phyloP scores from a whole-genome alignment of 139 green algal genomes.

The Ettlia oleoabundans region DNA sequence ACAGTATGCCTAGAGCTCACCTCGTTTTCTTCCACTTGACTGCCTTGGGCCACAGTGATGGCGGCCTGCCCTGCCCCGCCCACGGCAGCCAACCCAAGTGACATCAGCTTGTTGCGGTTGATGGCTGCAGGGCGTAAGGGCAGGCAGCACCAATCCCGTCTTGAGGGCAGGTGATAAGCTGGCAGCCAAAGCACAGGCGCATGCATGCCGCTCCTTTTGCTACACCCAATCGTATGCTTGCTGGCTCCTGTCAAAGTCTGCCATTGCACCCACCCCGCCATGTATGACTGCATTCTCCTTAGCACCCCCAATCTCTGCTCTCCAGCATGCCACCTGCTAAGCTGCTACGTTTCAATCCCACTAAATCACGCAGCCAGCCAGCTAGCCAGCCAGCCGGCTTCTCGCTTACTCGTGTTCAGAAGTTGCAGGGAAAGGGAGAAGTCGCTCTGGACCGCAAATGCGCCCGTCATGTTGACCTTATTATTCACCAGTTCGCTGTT shows the following conservation, averaged over 20 bases:
- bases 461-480: not conserved
- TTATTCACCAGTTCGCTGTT: not conserved
- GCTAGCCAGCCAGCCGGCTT: not conserved
- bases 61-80: not conserved
- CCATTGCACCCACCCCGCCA: no score
- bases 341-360: no score
- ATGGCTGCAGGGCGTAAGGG: not conserved
- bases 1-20: not conserved
- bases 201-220: no score
- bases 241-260: no score
- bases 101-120: slow-evolving; percentile 4
- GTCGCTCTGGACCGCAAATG: not conserved
- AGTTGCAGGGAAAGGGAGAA: not conserved
- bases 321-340: no score
- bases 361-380: no score
- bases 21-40: not conserved
- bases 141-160: no score
- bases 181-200: no score
- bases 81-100: not conserved
- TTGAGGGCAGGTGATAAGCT: no score
- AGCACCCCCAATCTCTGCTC: no score
- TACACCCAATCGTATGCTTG: no score
- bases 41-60: not conserved
- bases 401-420: not conserved
- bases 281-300: no score